phyloP scores from a whole-genome alignment of 805 yeast genomes.

The Danielia oregonensis region DNA sequence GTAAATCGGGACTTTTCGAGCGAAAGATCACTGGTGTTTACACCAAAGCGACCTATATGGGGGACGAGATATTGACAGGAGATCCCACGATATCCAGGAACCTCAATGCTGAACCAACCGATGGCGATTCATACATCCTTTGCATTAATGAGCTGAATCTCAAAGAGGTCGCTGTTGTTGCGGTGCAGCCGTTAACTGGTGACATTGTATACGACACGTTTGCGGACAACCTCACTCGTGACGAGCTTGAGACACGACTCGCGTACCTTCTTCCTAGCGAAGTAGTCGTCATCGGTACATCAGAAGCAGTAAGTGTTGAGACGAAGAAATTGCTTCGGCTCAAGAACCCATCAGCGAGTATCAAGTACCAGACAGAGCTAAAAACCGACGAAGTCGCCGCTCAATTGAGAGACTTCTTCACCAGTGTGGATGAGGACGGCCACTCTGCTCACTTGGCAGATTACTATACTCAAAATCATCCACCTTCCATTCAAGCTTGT shows the following conservation, averaged over 20 bases:
- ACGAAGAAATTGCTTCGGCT: constrained; percentile 20
- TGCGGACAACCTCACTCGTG: constrained; percentile 52
- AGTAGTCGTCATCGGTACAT: constrained; percentile 41
- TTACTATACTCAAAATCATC: constrained; percentile 20
- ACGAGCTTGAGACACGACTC: constrained; percentile 69
- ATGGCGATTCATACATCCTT: constrained; percentile 42
- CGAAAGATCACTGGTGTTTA: constrained; percentile 68
- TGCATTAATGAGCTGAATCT: constrained; percentile 29
- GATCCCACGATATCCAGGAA: constrained; percentile 13
- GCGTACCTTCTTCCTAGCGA: constrained; percentile 77
- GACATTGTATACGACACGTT: constrained; percentile 72
- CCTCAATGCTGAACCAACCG: constrained; percentile 9
- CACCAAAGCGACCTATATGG: constrained; percentile 82
- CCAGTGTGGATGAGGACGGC: constrained; percentile 16
- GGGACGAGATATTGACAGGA: constrained; percentile 36
- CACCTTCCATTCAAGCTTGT: constrained; percentile 27
- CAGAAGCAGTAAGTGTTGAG: constrained; percentile 25
- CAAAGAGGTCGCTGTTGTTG: constrained; percentile 41
- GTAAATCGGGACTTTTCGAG: constrained; percentile 51
- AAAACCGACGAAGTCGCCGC: constrained; percentile 5
- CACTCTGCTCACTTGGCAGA: constrained; percentile 18
- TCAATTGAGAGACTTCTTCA: constrained; percentile 24
- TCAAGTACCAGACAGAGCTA: constrained; percentile 5
- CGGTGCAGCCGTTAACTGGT: constrained; percentile 72
- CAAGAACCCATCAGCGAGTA: constrained; percentile 13